Base-by-base conservation (phyloP, 441 rosid species). In the Populus hybrid region DNA sequence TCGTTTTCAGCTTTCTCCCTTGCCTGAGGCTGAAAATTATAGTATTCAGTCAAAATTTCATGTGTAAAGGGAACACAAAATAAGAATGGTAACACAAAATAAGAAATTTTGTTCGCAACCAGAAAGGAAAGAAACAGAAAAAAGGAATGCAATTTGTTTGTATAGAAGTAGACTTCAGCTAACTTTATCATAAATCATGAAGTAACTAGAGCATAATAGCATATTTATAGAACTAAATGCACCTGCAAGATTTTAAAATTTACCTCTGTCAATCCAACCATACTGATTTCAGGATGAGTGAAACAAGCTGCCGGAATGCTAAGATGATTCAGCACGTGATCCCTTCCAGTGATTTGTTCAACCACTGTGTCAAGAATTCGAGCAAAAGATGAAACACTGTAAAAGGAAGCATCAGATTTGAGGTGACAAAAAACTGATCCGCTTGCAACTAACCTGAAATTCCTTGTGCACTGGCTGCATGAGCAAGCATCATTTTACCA, bases 391-490 rank as follows among this genome's bases (percentile, higher is more conserved):
- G 32, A 80, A 76, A 70, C 10, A 20, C 21, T 34, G 63, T 64
- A 67, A 38, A 78, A 67, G 14, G 50, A 79, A 32, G 21, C 40
- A 35, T 71, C 65, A n/a, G 67, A 20, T 68, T 69, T 65, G 73
- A 78, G 73, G 73, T 57, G 35, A 40, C 36, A 73, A 74, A 59
- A 36, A 28, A 34, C 14, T 20, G 32, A 65, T 26, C 10, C 0
- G 10, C 30, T 69, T 23, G 72, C 36, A 70, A 66, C 74, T 68
- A 81, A 92, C 99, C 99, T 81, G 99, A 95, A 82, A 95, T 95
- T 89, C 99, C 99, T 88, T 95, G 99, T 73, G 99, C 99, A 82
- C 97, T 95, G 72, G 99, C 99, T 69, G 99, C 97, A 87, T 94
- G 99, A 78, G 99, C 99, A 14, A 95, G 99, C 99, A 95, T 95